phyloP scores from a whole-genome alignment of 495 filamentous ascomycete species.

The Xylaria curta region DNA sequence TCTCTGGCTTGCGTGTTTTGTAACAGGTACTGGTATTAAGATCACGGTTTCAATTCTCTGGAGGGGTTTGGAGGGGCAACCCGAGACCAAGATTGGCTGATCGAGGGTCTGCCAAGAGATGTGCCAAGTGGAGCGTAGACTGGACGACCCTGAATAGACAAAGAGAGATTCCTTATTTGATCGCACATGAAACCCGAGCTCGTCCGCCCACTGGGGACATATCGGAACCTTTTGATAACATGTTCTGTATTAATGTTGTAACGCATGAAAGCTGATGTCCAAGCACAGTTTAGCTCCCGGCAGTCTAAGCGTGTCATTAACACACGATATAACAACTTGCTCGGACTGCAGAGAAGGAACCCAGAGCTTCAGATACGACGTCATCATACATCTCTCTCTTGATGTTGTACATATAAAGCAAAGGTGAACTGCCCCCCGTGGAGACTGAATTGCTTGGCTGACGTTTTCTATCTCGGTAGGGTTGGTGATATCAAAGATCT shows the following conservation, averaged over 20 bases:
- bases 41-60: slow-evolving; percentile 29
- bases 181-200: slow-evolving; percentile 13
- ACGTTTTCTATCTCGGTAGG: not conserved
- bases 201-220: not conserved
- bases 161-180: not conserved
- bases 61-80: slow-evolving; percentile 29
- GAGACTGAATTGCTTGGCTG: not conserved
- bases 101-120: slow-evolving; percentile 22
- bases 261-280: not conserved
- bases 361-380: not conserved
- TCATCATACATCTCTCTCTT: not conserved
- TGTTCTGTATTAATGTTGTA: not conserved
- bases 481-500: not conserved
- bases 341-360: not conserved
- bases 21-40: slow-evolving; percentile 9
- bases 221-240: not conserved
- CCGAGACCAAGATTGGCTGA: slow-evolving; percentile 24
- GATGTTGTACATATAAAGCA: not conserved
- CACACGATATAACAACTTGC: not conserved
- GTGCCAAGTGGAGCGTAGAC: not conserved
- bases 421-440: not conserved
- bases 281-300: not conserved
- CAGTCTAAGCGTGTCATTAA: not conserved
- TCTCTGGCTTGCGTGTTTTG: slow-evolving; percentile 7
- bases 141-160: not conserved